Evolutionary conservation across 2,329 filamentous ascomycete species (phyloP).

Genomic region (Hymenoscyphus linearis): DNA sequence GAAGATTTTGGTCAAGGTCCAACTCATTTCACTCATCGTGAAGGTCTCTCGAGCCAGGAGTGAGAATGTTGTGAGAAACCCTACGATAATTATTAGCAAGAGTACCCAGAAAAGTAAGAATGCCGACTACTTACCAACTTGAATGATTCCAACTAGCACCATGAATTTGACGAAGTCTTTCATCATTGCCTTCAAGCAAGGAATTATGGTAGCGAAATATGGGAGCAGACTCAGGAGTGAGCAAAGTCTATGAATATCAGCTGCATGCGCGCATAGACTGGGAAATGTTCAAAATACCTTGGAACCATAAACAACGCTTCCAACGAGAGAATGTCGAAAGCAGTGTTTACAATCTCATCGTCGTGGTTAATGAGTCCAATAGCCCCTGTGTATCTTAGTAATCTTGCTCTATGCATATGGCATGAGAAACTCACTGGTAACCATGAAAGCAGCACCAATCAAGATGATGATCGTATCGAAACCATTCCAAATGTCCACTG

Average conservation of each 20-base stretch:
- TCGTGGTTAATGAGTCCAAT: conserved; percentile 60
- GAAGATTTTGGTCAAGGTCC: conserved; percentile 75
- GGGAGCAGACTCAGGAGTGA: conserved; percentile 81
- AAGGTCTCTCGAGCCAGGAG: conserved; percentile 69
- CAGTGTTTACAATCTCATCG: conserved; percentile 61
- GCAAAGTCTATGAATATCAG: conserved; percentile 55
- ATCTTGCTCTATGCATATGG: background rate
- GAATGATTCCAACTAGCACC: conserved; percentile 74
- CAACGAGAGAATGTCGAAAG: conserved; percentile 84
- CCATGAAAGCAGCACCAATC: conserved; percentile 65
- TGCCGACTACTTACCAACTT: conserved; percentile 51
- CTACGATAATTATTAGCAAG: conserved; percentile 25
- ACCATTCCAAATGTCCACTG: conserved; percentile 75
- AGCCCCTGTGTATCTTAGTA: conserved; percentile 44
- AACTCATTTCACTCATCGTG: conserved; percentile 62
- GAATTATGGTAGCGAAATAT: conserved; percentile 83
- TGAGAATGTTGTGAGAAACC: conserved; percentile 83
- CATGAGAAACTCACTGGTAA: conserved; percentile 54
- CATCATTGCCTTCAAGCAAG: conserved; percentile 88
- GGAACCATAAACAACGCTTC: conserved; percentile 89
- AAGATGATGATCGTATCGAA: conserved; percentile 71
- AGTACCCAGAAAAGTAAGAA: background rate
- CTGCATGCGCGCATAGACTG: background rate
- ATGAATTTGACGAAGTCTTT: conserved; percentile 86
- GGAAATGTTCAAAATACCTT: conserved; percentile 35